phyloP scores from a whole-genome alignment of 306 rosid genomes.

The Sindora glabra region DNA sequence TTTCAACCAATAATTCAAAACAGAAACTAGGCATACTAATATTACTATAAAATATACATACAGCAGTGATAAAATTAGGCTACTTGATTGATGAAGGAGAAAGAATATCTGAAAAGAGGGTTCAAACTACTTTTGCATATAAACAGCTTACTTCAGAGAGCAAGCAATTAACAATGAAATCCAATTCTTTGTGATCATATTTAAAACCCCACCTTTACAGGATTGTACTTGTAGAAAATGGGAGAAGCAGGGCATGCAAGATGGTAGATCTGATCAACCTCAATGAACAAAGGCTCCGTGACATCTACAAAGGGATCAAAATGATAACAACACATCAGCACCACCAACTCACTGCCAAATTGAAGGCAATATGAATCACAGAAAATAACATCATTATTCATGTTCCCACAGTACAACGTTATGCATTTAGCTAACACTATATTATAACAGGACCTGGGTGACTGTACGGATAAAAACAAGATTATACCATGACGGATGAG shows the following conservation, averaged over 20 bases:
- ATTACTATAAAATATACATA: not conserved
- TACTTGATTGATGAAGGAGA: not conserved
- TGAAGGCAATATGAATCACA: not conserved
- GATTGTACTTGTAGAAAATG: conserved; percentile 76
- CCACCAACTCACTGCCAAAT: conserved; percentile 3
- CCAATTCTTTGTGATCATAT: not conserved
- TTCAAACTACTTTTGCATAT: not conserved
- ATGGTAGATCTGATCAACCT: conserved; percentile 76
- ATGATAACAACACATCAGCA: conserved; percentile 8
- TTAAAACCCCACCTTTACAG: conserved; percentile 50
- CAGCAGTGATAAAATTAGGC: not conserved
- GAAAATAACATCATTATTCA: not conserved
- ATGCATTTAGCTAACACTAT: not conserved
- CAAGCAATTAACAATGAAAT: not conserved
- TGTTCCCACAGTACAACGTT: not conserved
- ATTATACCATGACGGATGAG: conserved; percentile 89
- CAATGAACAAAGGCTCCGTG: conserved; percentile 60
- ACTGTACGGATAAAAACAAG: conserved; percentile 6
- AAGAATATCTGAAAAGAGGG: not conserved
- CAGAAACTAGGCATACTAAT: not conserved
- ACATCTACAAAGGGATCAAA: conserved; percentile 40
- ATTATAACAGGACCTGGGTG: not conserved
- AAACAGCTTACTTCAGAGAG: not conserved
- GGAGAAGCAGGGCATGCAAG: conserved; percentile 89
- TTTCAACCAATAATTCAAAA: not conserved